Percentiles rank a stretch among this genome's conserved stretches.
These are phyloP conservation scores for Lanzia echinophila DNA, from an alignment of 2,329 filamentous ascomycete species.

Conservation along the genomic window DNA sequence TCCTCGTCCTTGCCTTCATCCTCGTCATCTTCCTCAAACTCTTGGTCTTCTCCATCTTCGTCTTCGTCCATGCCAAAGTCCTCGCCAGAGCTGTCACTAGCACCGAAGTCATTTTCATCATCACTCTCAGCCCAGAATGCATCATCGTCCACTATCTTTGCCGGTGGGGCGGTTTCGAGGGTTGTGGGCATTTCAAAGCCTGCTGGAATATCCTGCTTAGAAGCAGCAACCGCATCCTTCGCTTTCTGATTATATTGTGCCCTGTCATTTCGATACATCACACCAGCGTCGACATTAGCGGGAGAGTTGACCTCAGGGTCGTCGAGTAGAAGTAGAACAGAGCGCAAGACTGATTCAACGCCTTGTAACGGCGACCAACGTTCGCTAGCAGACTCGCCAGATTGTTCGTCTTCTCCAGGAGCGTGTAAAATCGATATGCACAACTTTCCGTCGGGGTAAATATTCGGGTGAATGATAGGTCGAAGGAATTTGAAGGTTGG, in stretches of 20 bases:
- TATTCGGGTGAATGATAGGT: constrained; percentile 85
- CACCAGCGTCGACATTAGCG: constrained; percentile 88
- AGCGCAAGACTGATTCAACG: constrained; percentile 90
- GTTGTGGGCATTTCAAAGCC: constrained; percentile 79
- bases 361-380: constrained; percentile 92
- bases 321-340: constrained; percentile 84
- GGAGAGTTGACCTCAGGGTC: constrained; percentile 90
- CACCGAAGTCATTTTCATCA: constrained; percentile 71
- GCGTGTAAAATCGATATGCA: constrained; percentile 96
- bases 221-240: constrained; percentile 61
- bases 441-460: constrained; percentile 82
- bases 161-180: constrained; percentile 52
- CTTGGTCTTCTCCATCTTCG: constrained; percentile 47
- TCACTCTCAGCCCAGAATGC: constrained; percentile 78
- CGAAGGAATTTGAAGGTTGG: constrained; percentile 81
- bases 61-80: constrained; percentile 55
- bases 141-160: constrained; percentile 64
- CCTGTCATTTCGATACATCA: constrained; percentile 72
- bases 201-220: constrained; percentile 71
- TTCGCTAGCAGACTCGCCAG: constrained; percentile 82
- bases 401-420: constrained; percentile 87
- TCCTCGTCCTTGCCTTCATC: constrained; percentile 37
- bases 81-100: constrained; percentile 58
- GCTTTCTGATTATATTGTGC: constrained; percentile 65
- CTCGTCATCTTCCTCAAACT: constrained; percentile 51